Evolutionary conservation across 257 asterid species (phyloP).

Genomic region (Lithospermum erythrorhizon): DNA sequence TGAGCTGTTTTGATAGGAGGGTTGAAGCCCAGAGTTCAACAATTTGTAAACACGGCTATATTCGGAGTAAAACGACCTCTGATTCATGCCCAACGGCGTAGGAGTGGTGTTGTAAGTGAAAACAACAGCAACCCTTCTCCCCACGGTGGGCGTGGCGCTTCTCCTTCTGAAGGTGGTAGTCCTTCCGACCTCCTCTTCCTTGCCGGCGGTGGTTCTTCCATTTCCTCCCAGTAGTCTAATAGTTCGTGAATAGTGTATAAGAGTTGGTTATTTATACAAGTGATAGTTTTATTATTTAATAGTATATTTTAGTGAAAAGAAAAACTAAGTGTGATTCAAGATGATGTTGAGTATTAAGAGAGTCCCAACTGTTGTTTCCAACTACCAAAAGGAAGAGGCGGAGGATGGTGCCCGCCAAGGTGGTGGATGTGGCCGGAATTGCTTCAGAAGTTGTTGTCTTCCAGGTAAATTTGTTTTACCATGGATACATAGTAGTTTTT

Average conservation of each 20-base stretch:
- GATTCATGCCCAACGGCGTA: slow-evolving; percentile 69
- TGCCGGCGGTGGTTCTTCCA: slow-evolving; percentile 65
- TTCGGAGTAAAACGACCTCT: slow-evolving; percentile 34
- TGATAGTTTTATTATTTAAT: no score
- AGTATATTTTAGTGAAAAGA: background rate
- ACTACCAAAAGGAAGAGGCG: slow-evolving; percentile 68
- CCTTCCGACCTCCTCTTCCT: slow-evolving; percentile 99
- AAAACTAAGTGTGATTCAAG: slow-evolving; percentile 1
- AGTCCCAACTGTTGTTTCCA: slow-evolving; percentile 80
- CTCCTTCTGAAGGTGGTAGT: slow-evolving; percentile 94
- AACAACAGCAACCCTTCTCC: slow-evolving; percentile 67
- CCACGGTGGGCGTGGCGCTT: slow-evolving; percentile 99
- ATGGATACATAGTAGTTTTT: no score
- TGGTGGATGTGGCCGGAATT: slow-evolving; percentile 71
- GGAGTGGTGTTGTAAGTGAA: slow-evolving; percentile 49
- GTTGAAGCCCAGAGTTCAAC: slow-evolving; percentile 6
- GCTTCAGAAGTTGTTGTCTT: slow-evolving; percentile 71
- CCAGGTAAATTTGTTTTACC: slow-evolving; percentile 27
- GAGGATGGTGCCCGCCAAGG: slow-evolving; percentile 40
- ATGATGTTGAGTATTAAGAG: slow-evolving; percentile 68
- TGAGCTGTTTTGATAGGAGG: no score
- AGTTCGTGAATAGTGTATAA: no score
- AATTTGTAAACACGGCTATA: slow-evolving; percentile 87
- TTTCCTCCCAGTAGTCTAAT: no score
- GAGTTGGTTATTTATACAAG: no score